Evolutionary conservation across 768 basidiomycete species (phyloP).

Genomic region (Hirschioporus abietinus): DNA sequence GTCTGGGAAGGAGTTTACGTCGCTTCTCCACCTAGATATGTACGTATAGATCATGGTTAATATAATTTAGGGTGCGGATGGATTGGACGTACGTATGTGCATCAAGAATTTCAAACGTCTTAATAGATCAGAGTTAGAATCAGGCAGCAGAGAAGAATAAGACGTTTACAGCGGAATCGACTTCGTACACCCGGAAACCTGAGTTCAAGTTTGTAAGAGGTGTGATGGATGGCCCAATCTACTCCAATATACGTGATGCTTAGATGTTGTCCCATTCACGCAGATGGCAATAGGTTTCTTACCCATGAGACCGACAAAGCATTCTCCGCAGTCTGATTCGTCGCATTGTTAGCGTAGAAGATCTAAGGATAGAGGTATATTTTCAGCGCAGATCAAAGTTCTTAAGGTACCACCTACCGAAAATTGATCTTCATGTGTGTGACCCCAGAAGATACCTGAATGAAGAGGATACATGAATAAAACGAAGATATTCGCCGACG

Average conservation of each 20-base stretch:
- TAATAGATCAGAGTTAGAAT: background rate
- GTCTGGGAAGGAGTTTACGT: constrained; percentile 52
- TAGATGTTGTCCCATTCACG: background rate
- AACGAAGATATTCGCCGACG: background rate
- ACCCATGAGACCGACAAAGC: constrained; percentile 54
- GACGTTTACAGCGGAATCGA: constrained; percentile 55
- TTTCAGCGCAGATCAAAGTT: constrained; percentile 1
- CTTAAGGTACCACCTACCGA: constrained; percentile 34
- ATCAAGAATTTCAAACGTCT: constrained; percentile 77
- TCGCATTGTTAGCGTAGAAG: constrained; percentile 69
- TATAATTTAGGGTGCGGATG: background rate
- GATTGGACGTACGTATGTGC: constrained; percentile 58
- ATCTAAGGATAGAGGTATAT: constrained; percentile 35
- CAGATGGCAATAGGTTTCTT: constrained; percentile 13
- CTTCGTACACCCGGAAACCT: constrained; percentile 70
- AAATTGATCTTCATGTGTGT: constrained; percentile 70
- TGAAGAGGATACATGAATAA: constrained; percentile 7
- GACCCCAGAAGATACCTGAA: constrained; percentile 71
- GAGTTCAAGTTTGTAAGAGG: constrained; percentile 68
- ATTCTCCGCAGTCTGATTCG: constrained; percentile 46
- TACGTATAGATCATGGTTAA: background rate
- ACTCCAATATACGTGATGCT: background rate
- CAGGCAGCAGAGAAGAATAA: background rate
- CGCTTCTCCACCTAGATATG: constrained; percentile 66
- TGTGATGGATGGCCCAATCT: constrained; percentile 69